phyloP scores from a whole-genome alignment of 371 early-diverging fungal genomes.

The Rhizopus delemar region DNA sequence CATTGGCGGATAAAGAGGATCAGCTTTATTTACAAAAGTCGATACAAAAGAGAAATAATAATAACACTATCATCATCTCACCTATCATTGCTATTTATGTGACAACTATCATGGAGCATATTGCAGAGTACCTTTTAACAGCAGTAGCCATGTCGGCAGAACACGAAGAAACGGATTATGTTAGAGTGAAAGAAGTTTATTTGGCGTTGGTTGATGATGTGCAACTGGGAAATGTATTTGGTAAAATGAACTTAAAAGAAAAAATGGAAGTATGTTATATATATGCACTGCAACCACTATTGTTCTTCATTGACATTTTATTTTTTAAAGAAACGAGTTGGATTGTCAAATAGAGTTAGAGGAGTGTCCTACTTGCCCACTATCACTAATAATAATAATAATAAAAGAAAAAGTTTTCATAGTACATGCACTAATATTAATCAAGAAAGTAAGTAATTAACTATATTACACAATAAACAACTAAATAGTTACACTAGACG shows the following conservation, averaged over 20 bases:
- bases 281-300: neutral
- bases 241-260: slow-evolving; percentile 53
- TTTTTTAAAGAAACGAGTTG: slow-evolving; percentile 22
- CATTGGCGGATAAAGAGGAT: slow-evolving; percentile 54
- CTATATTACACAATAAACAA: neutral
- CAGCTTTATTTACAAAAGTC: slow-evolving; percentile 28
- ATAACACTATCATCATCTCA: slow-evolving; percentile 41
- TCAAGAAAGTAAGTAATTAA: slow-evolving; percentile 16
- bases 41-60: slow-evolving; percentile 17
- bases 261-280: slow-evolving; percentile 54
- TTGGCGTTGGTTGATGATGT: slow-evolving; percentile 58
- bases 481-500: slow-evolving; percentile 15
- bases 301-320: too few species aligned
- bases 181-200: slow-evolving; percentile 61
- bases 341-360: slow-evolving; percentile 13
- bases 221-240: slow-evolving; percentile 56
- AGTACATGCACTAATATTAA: neutral
- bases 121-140: slow-evolving; percentile 65
- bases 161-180: slow-evolving; percentile 61
- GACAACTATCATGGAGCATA: slow-evolving; percentile 65
- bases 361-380: slow-evolving; percentile 18
- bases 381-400: neutral
- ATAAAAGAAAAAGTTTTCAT: slow-evolving; percentile 15
- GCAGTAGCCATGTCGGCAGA: slow-evolving; percentile 61
- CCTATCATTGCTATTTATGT: slow-evolving; percentile 69